These are phyloP conservation scores for Teunomyces funiuensis DNA, from an alignment of 805 yeast species.

Conservation along the genomic window DNA sequence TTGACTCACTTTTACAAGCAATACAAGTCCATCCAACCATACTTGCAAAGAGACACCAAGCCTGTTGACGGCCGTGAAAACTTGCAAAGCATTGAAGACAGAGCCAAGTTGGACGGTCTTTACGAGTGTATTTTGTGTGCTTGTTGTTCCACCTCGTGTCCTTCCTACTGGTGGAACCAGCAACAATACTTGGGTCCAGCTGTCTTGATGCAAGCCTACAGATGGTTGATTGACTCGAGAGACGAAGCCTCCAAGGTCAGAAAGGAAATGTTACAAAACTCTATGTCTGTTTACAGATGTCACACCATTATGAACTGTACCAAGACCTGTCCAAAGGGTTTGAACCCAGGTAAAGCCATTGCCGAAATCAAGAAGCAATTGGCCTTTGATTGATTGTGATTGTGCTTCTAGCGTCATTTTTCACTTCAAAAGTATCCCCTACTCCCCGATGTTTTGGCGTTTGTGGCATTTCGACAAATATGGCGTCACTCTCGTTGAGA, in stretches of 20 bases:
- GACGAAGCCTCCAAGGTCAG: conserved; percentile 84
- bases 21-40: conserved; percentile 97
- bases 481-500: conserved; percentile 1
- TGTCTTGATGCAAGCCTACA: conserved; percentile 97
- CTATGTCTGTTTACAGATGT: conserved; percentile 97
- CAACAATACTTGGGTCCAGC: conserved; percentile 99
- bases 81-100: conserved; percentile 85
- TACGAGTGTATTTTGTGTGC: conserved; percentile 98
- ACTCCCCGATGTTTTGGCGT: background rate
- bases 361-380: conserved; percentile 94
- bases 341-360: conserved; percentile 96
- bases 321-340: conserved; percentile 96
- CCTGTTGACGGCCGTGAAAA: conserved; percentile 94
- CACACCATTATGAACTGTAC: conserved; percentile 99
- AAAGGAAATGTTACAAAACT: conserved; percentile 88
- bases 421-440: background rate
- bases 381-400: conserved; percentile 59
- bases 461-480: background rate
- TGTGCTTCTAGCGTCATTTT: background rate
- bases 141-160: conserved; percentile 98
- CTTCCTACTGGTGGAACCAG: conserved; percentile 99
- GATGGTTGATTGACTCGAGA: conserved; percentile 98
- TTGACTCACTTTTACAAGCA: conserved; percentile 97
- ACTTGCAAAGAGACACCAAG: conserved; percentile 73
- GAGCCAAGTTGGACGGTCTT: conserved; percentile 94